Evolutionary conservation across 1,284 basidiomycete species (phyloP).

Genomic region (Cryptococcus floricola): DNA sequence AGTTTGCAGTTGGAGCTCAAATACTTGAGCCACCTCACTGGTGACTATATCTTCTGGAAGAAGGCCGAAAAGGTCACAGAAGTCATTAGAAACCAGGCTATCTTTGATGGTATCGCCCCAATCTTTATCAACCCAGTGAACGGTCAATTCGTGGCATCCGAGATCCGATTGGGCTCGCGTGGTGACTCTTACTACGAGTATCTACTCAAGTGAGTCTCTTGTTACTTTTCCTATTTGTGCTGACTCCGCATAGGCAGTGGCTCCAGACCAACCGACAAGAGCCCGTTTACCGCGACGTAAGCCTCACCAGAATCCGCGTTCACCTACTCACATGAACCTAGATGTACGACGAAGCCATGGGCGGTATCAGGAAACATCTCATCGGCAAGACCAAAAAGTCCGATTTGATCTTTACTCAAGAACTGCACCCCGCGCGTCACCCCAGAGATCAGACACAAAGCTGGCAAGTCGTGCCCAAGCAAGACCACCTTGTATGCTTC

Average conservation of each 20-base stretch:
- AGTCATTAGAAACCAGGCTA: constrained; percentile 60
- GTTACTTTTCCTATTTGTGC: not conserved
- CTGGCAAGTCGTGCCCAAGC: constrained; percentile 75
- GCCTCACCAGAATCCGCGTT: constrained; percentile 15
- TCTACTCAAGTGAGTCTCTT: constrained; percentile 59
- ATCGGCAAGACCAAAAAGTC: constrained; percentile 60
- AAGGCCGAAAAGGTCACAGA: constrained; percentile 77
- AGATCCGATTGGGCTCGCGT: constrained; percentile 84
- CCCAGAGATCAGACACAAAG: constrained; percentile 50
- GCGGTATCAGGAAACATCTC: constrained; percentile 72
- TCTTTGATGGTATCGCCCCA: constrained; percentile 70
- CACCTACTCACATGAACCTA: constrained; percentile 33
- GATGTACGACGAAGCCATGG: constrained; percentile 85
- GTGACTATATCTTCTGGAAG: constrained; percentile 73
- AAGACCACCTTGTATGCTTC: constrained; percentile 96
- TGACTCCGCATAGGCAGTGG: constrained; percentile 47
- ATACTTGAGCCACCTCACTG: constrained; percentile 77
- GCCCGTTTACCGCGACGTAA: constrained; percentile 68
- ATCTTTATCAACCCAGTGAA: constrained; percentile 74
- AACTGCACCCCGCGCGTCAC: constrained; percentile 55
- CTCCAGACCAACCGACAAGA: constrained; percentile 66
- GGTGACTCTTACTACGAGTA: constrained; percentile 97
- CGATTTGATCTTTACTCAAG: constrained; percentile 72
- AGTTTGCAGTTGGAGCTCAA: constrained; percentile 86
- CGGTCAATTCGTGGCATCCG: constrained; percentile 68